A percentile compares a stretch with the other conserved stretches of the same genome.
These are phyloP conservation scores for Pyricularia grisea DNA, from an alignment of 2,329 filamentous ascomycete genomes.

Conservation along the genomic window DNA sequence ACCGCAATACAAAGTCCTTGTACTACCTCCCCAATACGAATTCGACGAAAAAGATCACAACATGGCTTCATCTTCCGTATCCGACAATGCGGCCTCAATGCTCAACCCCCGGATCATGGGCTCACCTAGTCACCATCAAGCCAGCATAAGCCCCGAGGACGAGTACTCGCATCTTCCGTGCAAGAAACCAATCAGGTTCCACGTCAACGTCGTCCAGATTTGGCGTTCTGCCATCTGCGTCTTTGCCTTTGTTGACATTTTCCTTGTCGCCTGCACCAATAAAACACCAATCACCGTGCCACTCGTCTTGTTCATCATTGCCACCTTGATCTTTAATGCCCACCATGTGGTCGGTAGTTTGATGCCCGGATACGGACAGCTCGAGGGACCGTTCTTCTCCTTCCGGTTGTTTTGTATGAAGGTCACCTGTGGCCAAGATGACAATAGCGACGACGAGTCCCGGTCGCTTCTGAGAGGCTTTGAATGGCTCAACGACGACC, in stretches of 20 bases:
- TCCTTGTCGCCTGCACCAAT: neutral
- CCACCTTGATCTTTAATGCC: constrained; percentile 4
- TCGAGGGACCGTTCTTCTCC: neutral
- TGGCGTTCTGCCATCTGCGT: neutral
- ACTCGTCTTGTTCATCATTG: neutral
- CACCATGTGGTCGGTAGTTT: neutral
- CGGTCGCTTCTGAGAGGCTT: neutral
- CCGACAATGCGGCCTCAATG: neutral
- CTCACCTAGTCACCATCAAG: neutral
- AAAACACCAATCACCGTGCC: neutral
- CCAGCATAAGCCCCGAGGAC: neutral
- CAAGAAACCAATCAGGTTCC: neutral
- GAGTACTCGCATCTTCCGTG: neutral
- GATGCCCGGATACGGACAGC: neutral
- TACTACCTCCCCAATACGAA: neutral
- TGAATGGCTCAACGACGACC: neutral
- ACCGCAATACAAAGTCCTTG: neutral
- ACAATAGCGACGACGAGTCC: neutral
- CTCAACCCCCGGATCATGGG: neutral
- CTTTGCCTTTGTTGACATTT: neutral
- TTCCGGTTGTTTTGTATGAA: neutral
- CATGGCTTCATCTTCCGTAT: neutral
- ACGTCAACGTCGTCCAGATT: neutral
- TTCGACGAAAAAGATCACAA: neutral
- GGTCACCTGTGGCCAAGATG: neutral